Percentiles rank a stretch among this genome's conserved stretches.
These are phyloP conservation scores for Aspergillus felis DNA, from an alignment of 2,329 filamentous ascomycete genomes.

Conservation along the genomic window DNA sequence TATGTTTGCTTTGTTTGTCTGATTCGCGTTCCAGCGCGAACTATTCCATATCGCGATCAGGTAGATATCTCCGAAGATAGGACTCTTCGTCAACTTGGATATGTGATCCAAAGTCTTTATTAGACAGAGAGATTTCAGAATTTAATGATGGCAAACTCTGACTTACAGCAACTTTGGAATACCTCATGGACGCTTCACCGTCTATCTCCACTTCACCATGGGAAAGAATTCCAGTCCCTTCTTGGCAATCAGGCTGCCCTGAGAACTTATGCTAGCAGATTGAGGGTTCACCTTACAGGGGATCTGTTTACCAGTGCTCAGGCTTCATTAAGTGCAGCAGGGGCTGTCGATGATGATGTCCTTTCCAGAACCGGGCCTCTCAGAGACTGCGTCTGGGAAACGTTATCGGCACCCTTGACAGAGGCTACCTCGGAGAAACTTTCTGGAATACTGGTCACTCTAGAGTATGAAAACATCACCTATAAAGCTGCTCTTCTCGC, in stretches of 20 bases:
- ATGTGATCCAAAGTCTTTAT: not conserved
- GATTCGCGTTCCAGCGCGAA: not conserved
- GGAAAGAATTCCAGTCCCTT: slow-evolving; percentile 33
- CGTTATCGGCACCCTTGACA: slow-evolving; percentile 28
- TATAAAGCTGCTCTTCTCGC: slow-evolving; percentile 51
- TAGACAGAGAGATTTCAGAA: not conserved
- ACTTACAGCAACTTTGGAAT: slow-evolving; percentile 44
- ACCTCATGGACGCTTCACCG: slow-evolving; percentile 54
- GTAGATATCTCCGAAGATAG: not conserved
- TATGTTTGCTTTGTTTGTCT: not conserved
- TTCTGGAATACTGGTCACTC: slow-evolving; percentile 46
- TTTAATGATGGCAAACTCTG: slow-evolving; percentile 22
- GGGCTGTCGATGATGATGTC: slow-evolving; percentile 32
- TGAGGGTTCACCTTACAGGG: slow-evolving; percentile 48
- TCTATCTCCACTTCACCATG: slow-evolving; percentile 52
- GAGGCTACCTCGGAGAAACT: slow-evolving; percentile 23
- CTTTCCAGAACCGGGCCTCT: slow-evolving; percentile 46
- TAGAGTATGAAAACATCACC: slow-evolving; percentile 47
- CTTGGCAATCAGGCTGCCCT: slow-evolving; percentile 34
- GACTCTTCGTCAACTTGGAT: not conserved
- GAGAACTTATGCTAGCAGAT: slow-evolving; percentile 44
- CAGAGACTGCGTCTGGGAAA: slow-evolving; percentile 45
- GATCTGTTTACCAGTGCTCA: slow-evolving; percentile 47
- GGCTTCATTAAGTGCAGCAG: slow-evolving; percentile 29
- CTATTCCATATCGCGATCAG: not conserved